Evolutionary conservation across 805 yeast species (phyloP), one percentile per base, ranked within the genome.

Genomic region (Teunomyces barrocoloradensis): DNA sequence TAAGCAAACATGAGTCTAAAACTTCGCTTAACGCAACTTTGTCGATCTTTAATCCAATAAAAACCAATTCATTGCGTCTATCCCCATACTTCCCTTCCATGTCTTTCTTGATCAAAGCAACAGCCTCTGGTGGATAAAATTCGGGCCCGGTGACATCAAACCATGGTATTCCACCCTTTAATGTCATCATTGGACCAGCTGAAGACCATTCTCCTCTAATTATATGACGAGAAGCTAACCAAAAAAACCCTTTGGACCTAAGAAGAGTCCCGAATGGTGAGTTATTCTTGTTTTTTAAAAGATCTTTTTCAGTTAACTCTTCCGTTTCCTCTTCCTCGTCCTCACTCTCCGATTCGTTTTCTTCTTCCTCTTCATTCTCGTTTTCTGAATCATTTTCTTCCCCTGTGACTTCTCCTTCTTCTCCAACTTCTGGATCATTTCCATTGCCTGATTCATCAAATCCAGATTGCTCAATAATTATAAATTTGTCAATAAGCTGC

Each of bases 201-300:
- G 73, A 69, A 1, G 73, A 65, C 77, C 76, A 72, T 54, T 73
- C 76, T 15, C 77, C 77, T 47, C 73, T 55, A 38, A 66, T 57
- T n/a, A 71, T 63, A 45, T 61, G 55, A 46, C 77, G 59, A 1
- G 75, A 60, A 4, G 78, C 78, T 13, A 74, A 55, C 78, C 78
- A 74, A 48, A 74, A 63, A 56, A 71, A 72, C 1, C 78, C 77
- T 51, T 74, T 73, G 5, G 76, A 68, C 6, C 78, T 63, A 25
- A 74, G 51, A 15, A 74, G 52, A 9, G 68, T 60, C 1, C 68
- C 69, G 45, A 74, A 73, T 1, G 65, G 57, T 2, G 76, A 71
- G 5, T 50, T 55, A 29, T 62, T 58, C 48, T 69, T 73, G 55
- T 72, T 72, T 11, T 44, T 49, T 4, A 71, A 53, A 13, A 71